Percentiles rank a stretch among this genome's conserved stretches.
Evolutionary conservation across 2,329 filamentous ascomycete species (phyloP).

Genomic region (Talaromyces sp.): DNA sequence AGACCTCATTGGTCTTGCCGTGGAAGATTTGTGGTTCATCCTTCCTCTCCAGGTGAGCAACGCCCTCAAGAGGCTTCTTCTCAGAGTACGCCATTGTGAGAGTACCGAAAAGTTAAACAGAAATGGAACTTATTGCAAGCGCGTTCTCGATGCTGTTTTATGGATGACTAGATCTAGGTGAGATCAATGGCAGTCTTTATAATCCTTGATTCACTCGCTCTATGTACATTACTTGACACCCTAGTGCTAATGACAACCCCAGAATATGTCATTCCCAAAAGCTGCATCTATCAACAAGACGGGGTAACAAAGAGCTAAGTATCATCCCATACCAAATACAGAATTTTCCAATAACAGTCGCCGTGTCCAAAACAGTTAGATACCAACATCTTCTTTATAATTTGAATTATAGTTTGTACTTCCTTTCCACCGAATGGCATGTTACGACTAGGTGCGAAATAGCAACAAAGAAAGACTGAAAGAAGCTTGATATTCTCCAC

Average conservation of each 20-base stretch:
- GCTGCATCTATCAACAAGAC: not conserved
- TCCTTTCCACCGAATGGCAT: not conserved
- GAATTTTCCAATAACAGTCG: not conserved
- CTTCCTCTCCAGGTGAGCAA: not conserved
- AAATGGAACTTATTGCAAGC: not conserved
- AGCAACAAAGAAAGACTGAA: not conserved
- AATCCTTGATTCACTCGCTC: not conserved
- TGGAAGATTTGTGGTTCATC: constrained; percentile 3
- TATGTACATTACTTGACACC: not conserved
- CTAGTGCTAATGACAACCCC: not conserved
- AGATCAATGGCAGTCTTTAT: not conserved
- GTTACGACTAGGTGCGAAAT: not conserved
- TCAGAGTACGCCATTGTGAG: not conserved
- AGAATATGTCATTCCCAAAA: not conserved
- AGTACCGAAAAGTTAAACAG: not conserved
- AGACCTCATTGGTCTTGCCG: constrained; percentile 12
- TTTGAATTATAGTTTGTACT: not conserved
- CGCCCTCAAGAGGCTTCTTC: not conserved
- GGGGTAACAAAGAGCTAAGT: not conserved
- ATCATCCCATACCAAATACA: not conserved
- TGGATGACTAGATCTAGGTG: not conserved
- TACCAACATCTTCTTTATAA: not conserved
- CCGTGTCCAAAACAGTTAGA: constrained; percentile 4
- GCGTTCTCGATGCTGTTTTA: not conserved
- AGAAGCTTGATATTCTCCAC: not conserved